These are phyloP conservation scores for Cantharellus cinnabarinus DNA, from an alignment of 768 basidiomycete species.

Conservation along the genomic window DNA sequence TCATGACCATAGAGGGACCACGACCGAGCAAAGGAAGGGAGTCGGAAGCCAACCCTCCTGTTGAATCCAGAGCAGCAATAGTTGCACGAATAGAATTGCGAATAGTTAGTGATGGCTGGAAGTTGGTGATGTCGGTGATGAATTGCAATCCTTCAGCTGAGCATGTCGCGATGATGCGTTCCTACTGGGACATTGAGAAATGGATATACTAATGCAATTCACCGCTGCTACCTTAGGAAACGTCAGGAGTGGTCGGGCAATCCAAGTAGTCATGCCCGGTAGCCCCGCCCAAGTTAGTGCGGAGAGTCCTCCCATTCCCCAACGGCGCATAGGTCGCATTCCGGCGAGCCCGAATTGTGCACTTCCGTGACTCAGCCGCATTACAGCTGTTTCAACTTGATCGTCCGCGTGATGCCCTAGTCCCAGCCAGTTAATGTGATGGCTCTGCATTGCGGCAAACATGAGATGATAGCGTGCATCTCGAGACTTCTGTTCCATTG, in stretches of 20 bases:
- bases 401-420: slow-evolving; percentile 69
- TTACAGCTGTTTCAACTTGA: slow-evolving; percentile 61
- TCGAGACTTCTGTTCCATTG: slow-evolving; percentile 39
- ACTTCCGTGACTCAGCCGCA: slow-evolving; percentile 22
- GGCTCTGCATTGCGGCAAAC: slow-evolving; percentile 25
- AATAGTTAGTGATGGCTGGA: slow-evolving; percentile 47
- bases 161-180: slow-evolving; percentile 65
- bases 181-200: slow-evolving; percentile 22
- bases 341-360: slow-evolving; percentile 24
- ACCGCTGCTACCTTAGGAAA: slow-evolving; percentile 37
- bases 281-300: slow-evolving; percentile 25
- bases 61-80: too few relatives aligned
- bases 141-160: slow-evolving; percentile 38
- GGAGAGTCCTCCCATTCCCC: slow-evolving; percentile 48
- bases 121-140: slow-evolving; percentile 49
- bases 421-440: slow-evolving; percentile 27
- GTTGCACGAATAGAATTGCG: slow-evolving; percentile 45
- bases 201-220: slow-evolving; percentile 1
- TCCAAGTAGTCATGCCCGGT: slow-evolving; percentile 44
- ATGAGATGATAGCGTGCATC: slow-evolving; percentile 34
- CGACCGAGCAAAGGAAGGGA: too few relatives aligned
- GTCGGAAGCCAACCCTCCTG: too few relatives aligned
- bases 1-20: too few relatives aligned
- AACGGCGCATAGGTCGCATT: slow-evolving; percentile 46
- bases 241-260: slow-evolving; percentile 47